Conservation (phyloP, 352 stramenopile species). For the Pythium scleroteichum region DNA sequence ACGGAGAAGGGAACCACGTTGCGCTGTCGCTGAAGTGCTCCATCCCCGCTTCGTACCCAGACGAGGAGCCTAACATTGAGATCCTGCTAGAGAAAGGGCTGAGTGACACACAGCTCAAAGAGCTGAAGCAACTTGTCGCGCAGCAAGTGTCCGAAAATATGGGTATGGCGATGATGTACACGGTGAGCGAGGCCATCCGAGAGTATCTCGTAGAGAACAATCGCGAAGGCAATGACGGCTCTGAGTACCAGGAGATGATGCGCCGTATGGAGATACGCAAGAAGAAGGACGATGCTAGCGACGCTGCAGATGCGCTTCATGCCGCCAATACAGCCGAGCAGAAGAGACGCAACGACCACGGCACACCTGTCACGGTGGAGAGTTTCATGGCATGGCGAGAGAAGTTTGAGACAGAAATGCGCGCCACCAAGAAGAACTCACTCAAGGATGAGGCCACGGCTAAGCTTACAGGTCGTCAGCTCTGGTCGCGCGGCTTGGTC, state of each 20-base stretch:
- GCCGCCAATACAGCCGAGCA: slow-evolving; percentile 8
- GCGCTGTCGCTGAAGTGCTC: slow-evolving; percentile 69
- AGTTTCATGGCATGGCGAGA: slow-evolving; percentile 71
- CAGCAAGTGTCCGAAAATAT: slow-evolving; percentile 78
- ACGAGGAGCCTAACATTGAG: slow-evolving; percentile 71
- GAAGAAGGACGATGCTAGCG: slow-evolving; percentile 75
- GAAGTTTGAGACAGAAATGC: slow-evolving; percentile 76
- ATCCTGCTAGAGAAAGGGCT: slow-evolving; percentile 78
- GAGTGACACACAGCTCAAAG: slow-evolving; percentile 76
- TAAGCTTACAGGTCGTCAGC: slow-evolving; percentile 77
- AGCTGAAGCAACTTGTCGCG: slow-evolving; percentile 64
- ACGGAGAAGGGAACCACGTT: slow-evolving; percentile 84
- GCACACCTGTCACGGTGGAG: slow-evolving; percentile 71
- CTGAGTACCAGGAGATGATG: slow-evolving; percentile 89
- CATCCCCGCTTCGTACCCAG: slow-evolving; percentile 81
- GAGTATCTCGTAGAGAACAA: slow-evolving; percentile 91
- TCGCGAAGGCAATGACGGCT: slow-evolving; percentile 81
- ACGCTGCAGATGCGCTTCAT: slow-evolving; percentile 41
- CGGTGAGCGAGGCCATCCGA: slow-evolving; percentile 74
- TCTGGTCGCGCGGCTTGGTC: slow-evolving; percentile 76
- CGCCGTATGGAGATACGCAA: slow-evolving; percentile 77
- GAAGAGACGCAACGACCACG: slow-evolving; percentile 27
- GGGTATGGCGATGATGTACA: slow-evolving; percentile 89
- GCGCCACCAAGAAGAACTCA: slow-evolving; percentile 37
- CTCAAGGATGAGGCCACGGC: slow-evolving; percentile 69